Base-by-base conservation (phyloP, 2,329 filamentous ascomycete genomes). In the Fusarium virguliforme region DNA sequence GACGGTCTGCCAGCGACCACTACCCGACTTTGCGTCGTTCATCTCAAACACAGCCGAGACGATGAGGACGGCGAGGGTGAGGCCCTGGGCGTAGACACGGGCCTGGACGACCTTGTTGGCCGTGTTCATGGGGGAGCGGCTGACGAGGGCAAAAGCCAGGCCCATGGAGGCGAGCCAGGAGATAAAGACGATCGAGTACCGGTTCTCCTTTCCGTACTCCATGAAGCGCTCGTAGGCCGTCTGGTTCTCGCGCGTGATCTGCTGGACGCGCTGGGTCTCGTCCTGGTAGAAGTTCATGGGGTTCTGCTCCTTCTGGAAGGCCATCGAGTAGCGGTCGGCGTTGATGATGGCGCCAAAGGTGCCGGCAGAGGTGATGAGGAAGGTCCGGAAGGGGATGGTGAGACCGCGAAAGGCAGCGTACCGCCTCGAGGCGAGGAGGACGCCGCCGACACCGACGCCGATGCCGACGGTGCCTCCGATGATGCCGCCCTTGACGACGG, bases 41-140 rank as follows among this genome's bases (percentile, higher is more conserved):
- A 88, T 86, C 89, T 98, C 95, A 75, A 98, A 92, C 10, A 90
- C 92, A 51, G 95, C 94, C 34, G 90, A 92, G 62, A 93, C 90
- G 78, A 97, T 88, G 62, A 98, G 85, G 57, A 97, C 94, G 70
- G 91, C 92, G 51, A 98, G 85, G 6, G 95, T 97, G 75, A 97
- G 84, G 6, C 93, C 94, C 85, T 98, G 95, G 4, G 95, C 95
- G 82, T 97, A 97, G 72, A 98, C 92, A 88, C 95, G 91, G 26
- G 94, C 95, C 86, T 98, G 95, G 15, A 98, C 95, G 24, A 98
- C 84, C 87, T 97, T 97, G 86, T 98, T 95, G 67, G 88, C 84
- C 3, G 90, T 91, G 55, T 87, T 89, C 51, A 97, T 86, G 72
- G 88, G 90, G 80, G 94, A 94, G 70, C 94, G 89, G 77, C 92